Conservation (phyloP, 345 rosid species). For the Pseudoturritis turrita region DNA sequence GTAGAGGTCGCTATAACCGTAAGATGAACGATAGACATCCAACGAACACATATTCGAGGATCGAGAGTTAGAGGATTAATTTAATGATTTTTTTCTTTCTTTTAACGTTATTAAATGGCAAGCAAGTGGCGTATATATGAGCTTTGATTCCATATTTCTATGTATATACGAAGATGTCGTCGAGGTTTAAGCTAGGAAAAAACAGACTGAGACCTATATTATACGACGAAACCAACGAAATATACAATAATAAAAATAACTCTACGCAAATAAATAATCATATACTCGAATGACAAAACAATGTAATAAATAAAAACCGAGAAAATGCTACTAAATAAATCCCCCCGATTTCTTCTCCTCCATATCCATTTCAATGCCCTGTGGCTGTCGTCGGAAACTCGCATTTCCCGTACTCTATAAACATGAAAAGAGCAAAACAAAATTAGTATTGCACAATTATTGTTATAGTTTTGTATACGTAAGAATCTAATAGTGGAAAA, state of each 20-base stretch:
- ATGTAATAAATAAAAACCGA: not conserved
- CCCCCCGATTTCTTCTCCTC: not conserved
- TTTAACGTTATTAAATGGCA: not conserved
- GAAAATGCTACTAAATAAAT: slow-evolving; percentile 16
- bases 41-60: not conserved
- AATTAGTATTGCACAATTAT: no score
- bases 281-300: slow-evolving; percentile 20
- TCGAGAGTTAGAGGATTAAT: not conserved
- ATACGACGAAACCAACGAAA: slow-evolving; percentile 14
- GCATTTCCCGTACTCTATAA: slow-evolving; percentile 54
- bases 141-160: not conserved
- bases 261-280: slow-evolving; percentile 19
- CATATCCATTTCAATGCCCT: slow-evolving; percentile 30
- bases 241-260: slow-evolving; percentile 14
- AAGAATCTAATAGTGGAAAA: not conserved
- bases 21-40: not conserved
- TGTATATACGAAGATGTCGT: not conserved
- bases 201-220: not conserved
- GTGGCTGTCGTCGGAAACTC: slow-evolving; percentile 69
- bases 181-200: not conserved
- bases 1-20: not conserved
- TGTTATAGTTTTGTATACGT: not conserved
- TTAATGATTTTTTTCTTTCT: not conserved
- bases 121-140: not conserved
- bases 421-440: not conserved